Evolutionary conservation across 768 basidiomycete genomes (phyloP).

Genomic region (Tylopilus sp.): DNA sequence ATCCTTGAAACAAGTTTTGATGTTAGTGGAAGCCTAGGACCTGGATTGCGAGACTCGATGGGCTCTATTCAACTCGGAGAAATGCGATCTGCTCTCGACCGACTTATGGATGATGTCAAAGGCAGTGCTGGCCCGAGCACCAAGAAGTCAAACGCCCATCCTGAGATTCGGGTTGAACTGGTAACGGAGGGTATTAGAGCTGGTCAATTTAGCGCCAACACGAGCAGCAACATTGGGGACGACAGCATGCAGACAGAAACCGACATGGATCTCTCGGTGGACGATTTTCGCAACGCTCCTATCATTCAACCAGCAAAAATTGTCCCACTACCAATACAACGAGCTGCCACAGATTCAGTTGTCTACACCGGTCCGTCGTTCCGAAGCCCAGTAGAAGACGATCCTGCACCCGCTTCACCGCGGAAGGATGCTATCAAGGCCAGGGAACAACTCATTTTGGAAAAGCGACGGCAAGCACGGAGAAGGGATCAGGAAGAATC

Average conservation of each 20-base stretch:
- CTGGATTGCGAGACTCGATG: constrained; percentile 37
- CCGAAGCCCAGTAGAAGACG: constrained; percentile 30
- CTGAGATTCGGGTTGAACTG: constrained; percentile 25
- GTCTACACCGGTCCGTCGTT: constrained; percentile 29
- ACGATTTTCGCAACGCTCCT: constrained; percentile 21
- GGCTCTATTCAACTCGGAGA: constrained; percentile 59
- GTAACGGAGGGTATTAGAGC: constrained; percentile 33
- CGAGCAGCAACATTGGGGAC: constrained; percentile 30
- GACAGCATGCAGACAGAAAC: constrained; percentile 31
- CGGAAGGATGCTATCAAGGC: constrained; percentile 64
- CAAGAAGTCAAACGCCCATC: constrained; percentile 11
- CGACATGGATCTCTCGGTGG: constrained; percentile 30
- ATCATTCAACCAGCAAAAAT: constrained; percentile 6
- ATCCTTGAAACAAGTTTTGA: constrained; percentile 25
- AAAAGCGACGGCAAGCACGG: constrained; percentile 63
- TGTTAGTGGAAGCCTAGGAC: constrained; percentile 20
- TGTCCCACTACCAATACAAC: constrained; percentile 36
- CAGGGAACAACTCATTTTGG: constrained; percentile 66
- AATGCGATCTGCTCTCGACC: constrained; percentile 69
- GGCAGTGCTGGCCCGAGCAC: constrained; percentile 25
- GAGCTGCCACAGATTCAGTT: constrained; percentile 52
- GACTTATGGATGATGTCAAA: constrained; percentile 66
- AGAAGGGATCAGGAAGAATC: constrained; percentile 48
- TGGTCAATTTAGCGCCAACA: constrained; percentile 33
- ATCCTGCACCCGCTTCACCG: constrained; percentile 41